These are phyloP conservation scores for Diplocarpon mali DNA, from an alignment of 2,329 filamentous ascomycete genomes.

Conservation along the genomic window DNA sequence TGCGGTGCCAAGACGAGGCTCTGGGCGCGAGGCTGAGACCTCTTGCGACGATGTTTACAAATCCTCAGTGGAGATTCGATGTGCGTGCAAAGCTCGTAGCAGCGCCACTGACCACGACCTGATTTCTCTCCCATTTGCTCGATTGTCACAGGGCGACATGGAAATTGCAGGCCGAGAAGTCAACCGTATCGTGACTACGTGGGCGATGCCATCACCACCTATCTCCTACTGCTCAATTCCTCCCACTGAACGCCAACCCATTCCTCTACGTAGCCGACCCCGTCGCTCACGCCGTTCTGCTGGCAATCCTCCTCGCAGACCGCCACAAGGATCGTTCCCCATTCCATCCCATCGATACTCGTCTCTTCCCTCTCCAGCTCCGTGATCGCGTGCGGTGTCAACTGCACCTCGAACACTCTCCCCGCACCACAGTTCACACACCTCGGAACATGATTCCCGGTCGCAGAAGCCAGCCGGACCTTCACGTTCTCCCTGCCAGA, in stretches of 20 bases:
- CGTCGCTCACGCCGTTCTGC: constrained; percentile 43
- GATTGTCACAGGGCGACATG: too few relatives aligned
- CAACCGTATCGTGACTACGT: neutral
- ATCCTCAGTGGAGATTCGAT: neutral
- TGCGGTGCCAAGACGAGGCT: constrained; percentile 8
- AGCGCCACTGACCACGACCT: too few relatives aligned
- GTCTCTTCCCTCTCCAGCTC: constrained; percentile 72
- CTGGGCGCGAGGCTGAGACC: constrained; percentile 3
- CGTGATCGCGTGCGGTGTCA: constrained; percentile 82
- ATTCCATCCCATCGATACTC: constrained; percentile 83
- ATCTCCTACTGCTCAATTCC: constrained; percentile 38
- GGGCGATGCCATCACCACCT: neutral
- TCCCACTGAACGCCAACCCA: constrained; percentile 99
- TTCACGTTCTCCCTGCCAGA: constrained; percentile 14
- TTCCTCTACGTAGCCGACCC: constrained; percentile 77
- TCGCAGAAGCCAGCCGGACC: constrained; percentile 19
- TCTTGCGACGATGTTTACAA: too few relatives aligned
- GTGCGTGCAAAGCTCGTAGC: too few relatives aligned
- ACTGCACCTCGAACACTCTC: constrained; percentile 81
- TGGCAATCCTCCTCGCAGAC: constrained; percentile 76
- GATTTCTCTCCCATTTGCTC: too few relatives aligned
- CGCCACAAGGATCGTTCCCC: constrained; percentile 83
- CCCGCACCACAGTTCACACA: constrained; percentile 66
- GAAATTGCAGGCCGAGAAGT: too few relatives aligned
- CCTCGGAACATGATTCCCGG: constrained; percentile 48